Conservation (phyloP, 176 grass and related monocot genomes). For the Saccharum spontaneum region DNA sequence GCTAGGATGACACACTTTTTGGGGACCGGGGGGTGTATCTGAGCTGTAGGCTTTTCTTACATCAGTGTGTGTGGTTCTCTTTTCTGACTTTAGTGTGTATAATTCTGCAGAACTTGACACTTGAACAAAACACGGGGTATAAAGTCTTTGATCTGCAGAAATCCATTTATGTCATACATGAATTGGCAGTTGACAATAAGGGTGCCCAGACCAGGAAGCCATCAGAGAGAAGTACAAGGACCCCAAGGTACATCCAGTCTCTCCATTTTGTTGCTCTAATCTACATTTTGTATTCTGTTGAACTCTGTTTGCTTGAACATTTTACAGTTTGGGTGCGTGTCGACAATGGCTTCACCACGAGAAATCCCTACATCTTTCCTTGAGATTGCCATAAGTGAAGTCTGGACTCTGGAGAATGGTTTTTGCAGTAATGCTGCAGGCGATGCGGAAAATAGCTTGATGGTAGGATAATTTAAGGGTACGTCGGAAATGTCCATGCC, state of each 20-base stretch:
- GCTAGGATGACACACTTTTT: no score
- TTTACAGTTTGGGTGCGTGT: slow-evolving; percentile 37
- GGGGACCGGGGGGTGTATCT: not conserved
- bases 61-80: not conserved
- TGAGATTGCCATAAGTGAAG: slow-evolving; percentile 18
- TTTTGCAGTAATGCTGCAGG: not conserved
- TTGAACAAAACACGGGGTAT: slow-evolving; percentile 46
- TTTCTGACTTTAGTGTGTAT: not conserved
- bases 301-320: not conserved
- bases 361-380: slow-evolving; percentile 31
- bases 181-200: slow-evolving; percentile 41
- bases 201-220: slow-evolving; percentile 6
- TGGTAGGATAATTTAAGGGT: slow-evolving; percentile 2
- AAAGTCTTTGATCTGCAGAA: slow-evolving; percentile 41
- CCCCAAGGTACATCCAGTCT: not conserved
- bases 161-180: slow-evolving; percentile 33
- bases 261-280: not conserved
- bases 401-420: not conserved
- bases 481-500: not conserved
- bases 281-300: not conserved
- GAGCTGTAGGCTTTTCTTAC: not conserved
- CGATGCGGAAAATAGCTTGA: slow-evolving; percentile 1
- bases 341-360: slow-evolving; percentile 4
- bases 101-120: slow-evolving; percentile 39
- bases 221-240: slow-evolving; percentile 31